Evolutionary conservation across 192 early-diverging fungal species (phyloP), one percentile per base, ranked within the genome.

Genomic region (Cladochytrium replicatum): DNA sequence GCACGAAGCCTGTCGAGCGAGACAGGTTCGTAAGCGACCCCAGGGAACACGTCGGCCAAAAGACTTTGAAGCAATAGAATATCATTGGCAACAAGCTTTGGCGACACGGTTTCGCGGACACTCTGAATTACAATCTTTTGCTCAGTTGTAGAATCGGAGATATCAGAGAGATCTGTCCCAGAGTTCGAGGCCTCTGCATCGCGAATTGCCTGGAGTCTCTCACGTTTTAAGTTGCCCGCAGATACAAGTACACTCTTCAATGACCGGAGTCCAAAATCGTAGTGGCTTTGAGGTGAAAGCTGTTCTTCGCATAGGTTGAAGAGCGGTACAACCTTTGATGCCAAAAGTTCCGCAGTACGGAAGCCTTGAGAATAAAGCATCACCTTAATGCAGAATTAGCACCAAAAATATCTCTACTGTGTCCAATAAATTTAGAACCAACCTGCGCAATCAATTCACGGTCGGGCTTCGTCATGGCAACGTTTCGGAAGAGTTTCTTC

Each of bases 321-420:
- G 29, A 99, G 64, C 17, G 97, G 97, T 3, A 99, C 93, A 24
- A 93, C 89, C 66, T 98, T 98, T 37, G 85, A 83, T 0, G 97
- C 93, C 32, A 99, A 61, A 23, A 63, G 52, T 75, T 99, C 97
- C 0, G 93, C 95, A 43, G 86, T 84, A 21, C 87, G 81, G 87
- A 99, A 99, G 29, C 97, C 97, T 75, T 98, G 95, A 23, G 97
- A 97, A 55, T 90, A 99, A 42, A 99, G 67, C 91, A 97, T 98
- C 28, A 99, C 75, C 56, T 78, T n/a, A n/a, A n/a, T n/a, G n/a
- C n/a, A n/a, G n/a, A n/a, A n/a, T n/a, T n/a, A n/a, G n/a, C n/a
- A n/a, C n/a, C n/a, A n/a, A n/a, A n/a, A n/a, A n/a, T n/a, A n/a
- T n/a, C n/a, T n/a, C n/a, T n/a, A n/a, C n/a, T n/a, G n/a, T n/a